Base-by-base conservation (phyloP, 192 early-diverging fungal species). In the Coemansia sp. region DNA sequence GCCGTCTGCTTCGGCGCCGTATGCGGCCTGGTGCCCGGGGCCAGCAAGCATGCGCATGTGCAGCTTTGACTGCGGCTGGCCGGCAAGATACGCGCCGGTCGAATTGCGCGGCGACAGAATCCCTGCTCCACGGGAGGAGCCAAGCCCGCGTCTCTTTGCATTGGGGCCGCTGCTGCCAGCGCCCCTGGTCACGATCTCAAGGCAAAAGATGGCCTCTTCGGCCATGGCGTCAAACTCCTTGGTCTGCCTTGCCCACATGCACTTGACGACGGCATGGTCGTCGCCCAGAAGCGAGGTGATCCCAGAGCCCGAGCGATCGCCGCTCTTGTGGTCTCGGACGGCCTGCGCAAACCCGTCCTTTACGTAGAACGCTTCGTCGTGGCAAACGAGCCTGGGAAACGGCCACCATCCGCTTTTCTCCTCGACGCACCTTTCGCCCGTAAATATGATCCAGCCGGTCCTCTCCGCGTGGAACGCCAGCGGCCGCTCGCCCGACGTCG, bases 401-500 rank as follows among this genome's bases (percentile, higher is more conserved):
- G 78, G 71, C 78, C 81, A 76, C 77, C 71, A 74, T 11, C 77
- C 77, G 45, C 68, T 50, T n/a, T 54, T 73, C 48, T 68, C 73
- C 48, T 75, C 58, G 2, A 76, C 67, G 64, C 90, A 88, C 19
- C 74, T 75, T 10, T 70, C 68, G 23, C 83, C 87, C 34, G 68
- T 77, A 68, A 87, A 91, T 45, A 95, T 36, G 39, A 93, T 73
- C 81, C 86, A 85, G 34, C 81, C 65, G 0, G 83, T 28, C 7
- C 89, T 74, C 42, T 80, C 79, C 0, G 91, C 89, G 61, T 95
- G 89, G 67, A 95, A 95, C 56, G 55, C 66, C 54, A 82, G 45
- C 20, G 79, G 70, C 20, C 75, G 64, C 58, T 71, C 74, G 18
- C 79, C 75, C 10, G 70, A 67, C 28, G 61, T 55, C 1, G 72